phyloP scores from a whole-genome alignment of 2,329 filamentous ascomycete species.

The Aspergillus niger region DNA sequence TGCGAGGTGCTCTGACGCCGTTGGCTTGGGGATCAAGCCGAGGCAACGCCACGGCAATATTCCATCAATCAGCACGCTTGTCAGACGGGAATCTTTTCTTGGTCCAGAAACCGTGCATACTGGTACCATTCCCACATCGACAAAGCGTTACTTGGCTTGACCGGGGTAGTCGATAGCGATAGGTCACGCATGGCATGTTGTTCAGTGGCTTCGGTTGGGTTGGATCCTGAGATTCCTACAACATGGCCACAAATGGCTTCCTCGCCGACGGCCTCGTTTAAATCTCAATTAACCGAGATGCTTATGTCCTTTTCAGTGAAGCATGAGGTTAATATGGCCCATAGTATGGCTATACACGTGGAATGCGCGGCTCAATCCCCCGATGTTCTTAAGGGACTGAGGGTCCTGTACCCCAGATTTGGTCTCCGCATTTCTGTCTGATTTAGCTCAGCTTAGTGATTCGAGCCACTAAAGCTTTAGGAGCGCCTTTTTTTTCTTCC shows the following conservation, averaged over 20 bases:
- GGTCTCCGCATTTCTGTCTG: constrained; percentile 21
- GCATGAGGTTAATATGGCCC: not conserved
- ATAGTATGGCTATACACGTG: constrained; percentile 5
- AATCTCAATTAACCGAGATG: constrained; percentile 5
- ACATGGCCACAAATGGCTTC: not conserved
- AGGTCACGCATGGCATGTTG: constrained; percentile 12
- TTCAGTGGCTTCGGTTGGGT: constrained; percentile 6
- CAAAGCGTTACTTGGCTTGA: constrained; percentile 13
- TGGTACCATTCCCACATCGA: constrained; percentile 15
- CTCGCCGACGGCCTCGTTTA: not conserved
- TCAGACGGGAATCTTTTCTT: constrained; percentile 6
- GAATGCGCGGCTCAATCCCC: constrained; percentile 24
- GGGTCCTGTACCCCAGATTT: constrained; percentile 20
- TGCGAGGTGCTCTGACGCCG: constrained; percentile 11
- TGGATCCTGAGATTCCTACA: not conserved
- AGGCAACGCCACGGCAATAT: constrained; percentile 19
- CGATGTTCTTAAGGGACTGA: constrained; percentile 25
- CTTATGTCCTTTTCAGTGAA: not conserved
- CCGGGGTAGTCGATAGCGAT: constrained; percentile 1
- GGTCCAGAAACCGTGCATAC: constrained; percentile 2
- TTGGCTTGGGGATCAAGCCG: constrained; percentile 20
- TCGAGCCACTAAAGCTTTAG: not conserved
- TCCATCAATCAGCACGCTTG: constrained; percentile 27
- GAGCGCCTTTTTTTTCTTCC: constrained; percentile 7
- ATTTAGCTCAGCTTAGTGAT: constrained; percentile 2